Evolutionary conservation across 495 filamentous ascomycete species (phyloP).

Genomic region (Xylaria telfairii): DNA sequence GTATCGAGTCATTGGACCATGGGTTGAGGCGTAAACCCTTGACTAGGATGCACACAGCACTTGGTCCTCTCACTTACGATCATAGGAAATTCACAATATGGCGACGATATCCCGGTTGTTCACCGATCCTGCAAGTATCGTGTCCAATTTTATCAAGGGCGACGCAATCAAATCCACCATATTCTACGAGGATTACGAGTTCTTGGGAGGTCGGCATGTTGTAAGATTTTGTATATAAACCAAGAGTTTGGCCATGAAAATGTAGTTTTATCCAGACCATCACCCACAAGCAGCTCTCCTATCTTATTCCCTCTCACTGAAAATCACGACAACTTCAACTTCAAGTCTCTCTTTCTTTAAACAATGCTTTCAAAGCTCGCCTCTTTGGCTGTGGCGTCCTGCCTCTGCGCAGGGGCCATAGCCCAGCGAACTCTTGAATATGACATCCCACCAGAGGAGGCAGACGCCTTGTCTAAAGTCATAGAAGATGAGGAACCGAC

Average conservation of each 20-base stretch:
- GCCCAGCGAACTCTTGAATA: conserved; percentile 22
- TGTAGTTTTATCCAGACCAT: background rate
- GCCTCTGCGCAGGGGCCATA: conserved; percentile 14
- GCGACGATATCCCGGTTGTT: background rate
- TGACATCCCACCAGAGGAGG: conserved; percentile 14
- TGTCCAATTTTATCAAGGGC: background rate
- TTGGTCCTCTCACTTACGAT: conserved; percentile 1
- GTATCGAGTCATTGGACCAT: conserved; percentile 3
- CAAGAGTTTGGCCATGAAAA: background rate
- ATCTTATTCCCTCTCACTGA: background rate
- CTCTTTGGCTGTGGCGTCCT: conserved; percentile 18
- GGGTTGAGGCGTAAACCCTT: conserved; percentile 7
- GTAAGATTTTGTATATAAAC: background rate
- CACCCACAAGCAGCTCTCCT: background rate
- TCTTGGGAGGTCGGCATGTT: background rate
- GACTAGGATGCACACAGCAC: background rate
- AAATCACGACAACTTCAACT: background rate
- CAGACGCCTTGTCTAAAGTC: conserved; percentile 1
- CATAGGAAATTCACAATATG: conserved; percentile 4
- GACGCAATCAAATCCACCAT: conserved; percentile 7
- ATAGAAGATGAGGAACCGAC: background rate
- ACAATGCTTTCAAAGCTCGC: conserved; percentile 16
- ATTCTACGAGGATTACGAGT: conserved; percentile 11
- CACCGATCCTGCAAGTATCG: background rate
- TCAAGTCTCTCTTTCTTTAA: background rate